These are phyloP conservation scores for Tetrahymena malaccensis DNA, from an alignment of 73 alveolate genomes.

Conservation along the genomic window DNA sequence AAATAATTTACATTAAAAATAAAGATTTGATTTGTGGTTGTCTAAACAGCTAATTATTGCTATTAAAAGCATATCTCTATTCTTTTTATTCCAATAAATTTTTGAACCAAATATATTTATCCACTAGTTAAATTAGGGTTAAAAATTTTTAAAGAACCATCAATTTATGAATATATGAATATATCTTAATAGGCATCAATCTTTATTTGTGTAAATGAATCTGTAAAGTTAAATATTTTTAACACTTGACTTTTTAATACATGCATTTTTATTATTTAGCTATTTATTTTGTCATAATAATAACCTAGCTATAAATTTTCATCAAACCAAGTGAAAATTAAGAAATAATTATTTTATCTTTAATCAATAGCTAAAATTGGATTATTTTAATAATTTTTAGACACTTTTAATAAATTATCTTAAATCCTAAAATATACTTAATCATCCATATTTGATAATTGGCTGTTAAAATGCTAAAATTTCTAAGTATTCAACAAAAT, in stretches of 20 bases:
- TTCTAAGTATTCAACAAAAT: background rate
- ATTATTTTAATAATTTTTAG: too few relatives aligned
- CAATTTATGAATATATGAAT: background rate
- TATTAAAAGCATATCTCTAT: background rate
- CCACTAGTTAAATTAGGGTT: background rate
- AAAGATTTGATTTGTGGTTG: background rate
- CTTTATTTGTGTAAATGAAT: background rate
- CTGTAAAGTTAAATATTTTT: background rate
- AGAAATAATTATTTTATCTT: background rate
- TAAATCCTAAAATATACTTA: too few relatives aligned
- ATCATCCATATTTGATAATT: background rate
- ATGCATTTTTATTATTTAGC: too few relatives aligned
- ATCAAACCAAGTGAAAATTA: background rate
- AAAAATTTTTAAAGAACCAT: background rate
- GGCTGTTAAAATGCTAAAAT: background rate
- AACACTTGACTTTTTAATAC: background rate
- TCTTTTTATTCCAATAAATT: background rate
- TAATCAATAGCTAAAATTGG: background rate
- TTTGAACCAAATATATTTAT: background rate
- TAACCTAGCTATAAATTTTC: background rate
- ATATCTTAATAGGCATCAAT: background rate
- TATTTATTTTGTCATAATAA: background rate
- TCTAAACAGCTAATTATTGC: background rate
- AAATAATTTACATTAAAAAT: background rate
- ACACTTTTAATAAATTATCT: background rate